Conservation (phyloP, 1,284 basidiomycete species). For the Rhodotorula sp. region DNA sequence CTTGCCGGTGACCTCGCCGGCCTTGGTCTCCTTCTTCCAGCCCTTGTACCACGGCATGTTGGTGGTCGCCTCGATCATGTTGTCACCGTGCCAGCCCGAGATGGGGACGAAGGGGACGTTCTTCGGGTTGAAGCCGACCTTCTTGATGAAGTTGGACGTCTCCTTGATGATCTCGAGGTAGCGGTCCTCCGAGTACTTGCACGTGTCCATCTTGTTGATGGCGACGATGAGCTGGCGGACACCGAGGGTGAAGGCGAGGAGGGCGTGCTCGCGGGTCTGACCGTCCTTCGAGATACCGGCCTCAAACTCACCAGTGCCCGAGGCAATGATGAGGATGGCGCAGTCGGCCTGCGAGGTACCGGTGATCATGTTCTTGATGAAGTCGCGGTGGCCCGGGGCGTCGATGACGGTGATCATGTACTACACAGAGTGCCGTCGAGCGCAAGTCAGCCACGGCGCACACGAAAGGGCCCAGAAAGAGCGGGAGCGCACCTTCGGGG, state of each 20-base stretch:
- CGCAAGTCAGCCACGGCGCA: constrained; percentile 56
- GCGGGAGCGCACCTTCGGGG: constrained; percentile 67
- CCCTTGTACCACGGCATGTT: constrained; percentile 99
- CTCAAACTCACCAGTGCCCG: constrained; percentile 99
- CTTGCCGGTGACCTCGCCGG: constrained; percentile 91
- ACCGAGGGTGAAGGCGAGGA: constrained; percentile 99
- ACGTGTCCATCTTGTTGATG: constrained; percentile 99
- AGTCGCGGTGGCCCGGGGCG: constrained; percentile 99
- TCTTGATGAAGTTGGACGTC: constrained; percentile 99
- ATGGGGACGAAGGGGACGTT: constrained; percentile 97
- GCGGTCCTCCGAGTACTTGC: constrained; percentile 91
- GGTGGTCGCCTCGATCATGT: constrained; percentile 97
- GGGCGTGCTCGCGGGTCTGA: constrained; percentile 99
- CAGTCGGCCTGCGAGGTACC: constrained; percentile 98
- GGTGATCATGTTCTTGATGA: constrained; percentile 99
- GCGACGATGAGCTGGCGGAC: constrained; percentile 99
- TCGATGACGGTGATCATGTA: constrained; percentile 77
- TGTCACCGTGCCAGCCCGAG: constrained; percentile 99
- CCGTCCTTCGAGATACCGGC: constrained; percentile 99
- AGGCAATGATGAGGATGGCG: constrained; percentile 98
- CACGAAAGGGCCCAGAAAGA: constrained; percentile 51
- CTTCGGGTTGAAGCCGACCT: constrained; percentile 99
- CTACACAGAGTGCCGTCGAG: constrained; percentile 49
- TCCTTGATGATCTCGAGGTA: constrained; percentile 99
- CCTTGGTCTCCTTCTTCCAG: constrained; percentile 95